Evolutionary conservation across 305 asterid genomes (phyloP).

Genomic region (Fraxinus sp.): DNA sequence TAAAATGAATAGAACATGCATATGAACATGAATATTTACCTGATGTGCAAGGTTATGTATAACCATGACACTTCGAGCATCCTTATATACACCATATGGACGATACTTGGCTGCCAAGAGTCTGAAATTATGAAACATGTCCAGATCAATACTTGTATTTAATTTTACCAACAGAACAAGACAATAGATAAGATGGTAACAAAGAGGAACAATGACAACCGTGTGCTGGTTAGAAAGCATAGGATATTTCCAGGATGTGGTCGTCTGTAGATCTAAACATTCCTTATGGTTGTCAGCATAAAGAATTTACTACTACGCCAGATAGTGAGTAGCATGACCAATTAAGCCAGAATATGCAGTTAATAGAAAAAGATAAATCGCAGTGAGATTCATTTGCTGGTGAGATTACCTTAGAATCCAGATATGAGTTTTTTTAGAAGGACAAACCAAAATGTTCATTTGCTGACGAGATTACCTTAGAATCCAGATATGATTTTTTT

Average conservation of each 20-base stretch:
- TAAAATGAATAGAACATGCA: not conserved
- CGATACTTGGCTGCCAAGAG: constrained; percentile 94
- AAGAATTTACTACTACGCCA: not conserved
- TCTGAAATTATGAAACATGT: constrained; percentile 44
- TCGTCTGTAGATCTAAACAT: not conserved
- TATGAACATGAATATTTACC: constrained; percentile 35
- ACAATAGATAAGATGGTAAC: not conserved
- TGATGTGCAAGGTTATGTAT: constrained; percentile 98
- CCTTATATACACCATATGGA: constrained; percentile 84
- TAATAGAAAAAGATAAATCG: not conserved
- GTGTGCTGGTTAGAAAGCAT: constrained; percentile 1
- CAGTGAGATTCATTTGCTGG: not conserved
- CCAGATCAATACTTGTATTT: constrained; percentile 20
- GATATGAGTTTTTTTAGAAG: not conserved
- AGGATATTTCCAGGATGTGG: not conserved
- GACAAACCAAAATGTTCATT: not conserved
- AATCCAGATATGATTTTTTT: not conserved
- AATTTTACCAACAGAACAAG: constrained; percentile 1
- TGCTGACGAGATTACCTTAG: not conserved
- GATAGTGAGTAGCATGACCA: not conserved
- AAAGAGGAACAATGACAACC: not conserved
- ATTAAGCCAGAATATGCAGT: not conserved
- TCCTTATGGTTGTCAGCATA: not conserved
- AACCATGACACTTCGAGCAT: constrained; percentile 75
- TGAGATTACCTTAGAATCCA: not conserved